Percentiles rank a stretch among this genome's conserved stretches.
Evolutionary conservation across 352 stramenopile species (phyloP).

Genomic region (Phytophthora fragariae): DNA sequence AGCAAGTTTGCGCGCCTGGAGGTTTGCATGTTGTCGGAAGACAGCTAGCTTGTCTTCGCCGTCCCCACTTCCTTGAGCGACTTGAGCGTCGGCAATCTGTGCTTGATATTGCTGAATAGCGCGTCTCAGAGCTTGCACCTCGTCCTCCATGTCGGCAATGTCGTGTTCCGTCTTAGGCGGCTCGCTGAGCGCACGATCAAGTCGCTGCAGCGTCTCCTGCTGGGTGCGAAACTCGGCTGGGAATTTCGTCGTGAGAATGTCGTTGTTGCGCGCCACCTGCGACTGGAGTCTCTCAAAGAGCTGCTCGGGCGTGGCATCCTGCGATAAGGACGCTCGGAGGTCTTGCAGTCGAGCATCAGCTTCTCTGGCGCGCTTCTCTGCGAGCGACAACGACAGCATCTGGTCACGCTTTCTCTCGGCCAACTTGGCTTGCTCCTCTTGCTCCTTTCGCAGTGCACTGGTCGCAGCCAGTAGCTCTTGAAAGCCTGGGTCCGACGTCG

Average conservation of each 20-base stretch:
- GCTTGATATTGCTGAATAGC: conserved; percentile 72
- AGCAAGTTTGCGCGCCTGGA: conserved; percentile 89
- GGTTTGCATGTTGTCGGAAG: conserved; percentile 89
- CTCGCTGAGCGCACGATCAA: conserved; percentile 77
- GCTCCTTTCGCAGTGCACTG: conserved; percentile 91
- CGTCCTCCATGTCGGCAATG: conserved; percentile 89
- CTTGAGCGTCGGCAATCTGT: conserved; percentile 80
- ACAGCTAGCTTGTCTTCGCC: conserved; percentile 93
- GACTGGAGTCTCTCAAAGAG: conserved; percentile 86
- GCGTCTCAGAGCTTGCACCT: conserved; percentile 67
- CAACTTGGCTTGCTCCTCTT: conserved; percentile 95
- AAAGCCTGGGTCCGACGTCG: conserved; percentile 68
- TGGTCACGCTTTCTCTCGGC: conserved; percentile 91
- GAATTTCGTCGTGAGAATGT: conserved; percentile 76
- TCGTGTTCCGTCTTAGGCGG: conserved; percentile 88
- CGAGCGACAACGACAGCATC: conserved; percentile 81
- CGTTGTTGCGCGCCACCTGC: conserved; percentile 83
- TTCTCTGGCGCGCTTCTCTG: conserved; percentile 84
- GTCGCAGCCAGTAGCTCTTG: conserved; percentile 92
- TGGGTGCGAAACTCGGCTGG: conserved; percentile 78
- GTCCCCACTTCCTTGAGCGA: conserved; percentile 42
- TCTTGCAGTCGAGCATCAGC: conserved; percentile 76
- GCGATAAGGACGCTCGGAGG: conserved; percentile 70
- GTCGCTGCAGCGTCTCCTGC: conserved; percentile 78
- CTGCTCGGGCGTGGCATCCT: conserved; percentile 85